Evolutionary conservation across 2,329 filamentous ascomycete genomes (phyloP).

Genomic region (Didymella sp.): DNA sequence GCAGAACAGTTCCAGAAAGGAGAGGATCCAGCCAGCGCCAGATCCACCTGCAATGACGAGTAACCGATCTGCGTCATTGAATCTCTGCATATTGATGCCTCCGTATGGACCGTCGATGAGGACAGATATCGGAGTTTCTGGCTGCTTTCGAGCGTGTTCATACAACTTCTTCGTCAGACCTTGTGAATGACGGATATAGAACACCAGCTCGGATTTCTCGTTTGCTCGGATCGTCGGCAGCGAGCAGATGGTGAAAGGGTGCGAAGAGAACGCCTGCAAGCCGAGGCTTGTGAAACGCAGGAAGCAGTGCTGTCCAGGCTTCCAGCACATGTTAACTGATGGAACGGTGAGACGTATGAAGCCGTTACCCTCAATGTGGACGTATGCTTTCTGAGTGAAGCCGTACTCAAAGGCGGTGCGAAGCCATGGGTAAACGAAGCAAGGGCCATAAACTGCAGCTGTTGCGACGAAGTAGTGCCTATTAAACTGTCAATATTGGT

Average conservation of each 20-base stretch:
- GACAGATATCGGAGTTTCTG: constrained; percentile 51
- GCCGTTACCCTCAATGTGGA: constrained; percentile 40
- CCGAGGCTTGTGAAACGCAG: constrained; percentile 59
- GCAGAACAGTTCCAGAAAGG: constrained; percentile 53
- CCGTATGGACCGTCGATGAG: constrained; percentile 67
- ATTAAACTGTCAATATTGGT: constrained; percentile 1
- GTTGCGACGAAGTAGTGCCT: constrained; percentile 69
- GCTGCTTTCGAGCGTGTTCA: constrained; percentile 19
- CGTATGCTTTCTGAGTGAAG: constrained; percentile 52
- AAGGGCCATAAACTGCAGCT: constrained; percentile 59
- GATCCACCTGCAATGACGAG: constrained; percentile 64
- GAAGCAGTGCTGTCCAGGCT: constrained; percentile 63
- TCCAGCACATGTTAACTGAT: constrained; percentile 53
- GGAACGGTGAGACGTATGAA: constrained; percentile 33
- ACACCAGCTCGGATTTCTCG: constrained; percentile 53
- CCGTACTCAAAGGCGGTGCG: constrained; percentile 61
- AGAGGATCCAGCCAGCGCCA: constrained; percentile 61
- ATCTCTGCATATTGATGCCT: constrained; percentile 51
- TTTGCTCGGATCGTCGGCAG: constrained; percentile 39
- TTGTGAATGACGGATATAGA: constrained; percentile 60
- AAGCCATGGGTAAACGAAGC: constrained; percentile 55
- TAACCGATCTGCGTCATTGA: constrained; percentile 48
- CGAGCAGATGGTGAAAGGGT: constrained; percentile 65
- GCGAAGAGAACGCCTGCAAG: constrained; percentile 54
- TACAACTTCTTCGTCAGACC: constrained; percentile 59